Conservation (phyloP, 805 yeast species). For the Metschnikowia dekortorum region DNA sequence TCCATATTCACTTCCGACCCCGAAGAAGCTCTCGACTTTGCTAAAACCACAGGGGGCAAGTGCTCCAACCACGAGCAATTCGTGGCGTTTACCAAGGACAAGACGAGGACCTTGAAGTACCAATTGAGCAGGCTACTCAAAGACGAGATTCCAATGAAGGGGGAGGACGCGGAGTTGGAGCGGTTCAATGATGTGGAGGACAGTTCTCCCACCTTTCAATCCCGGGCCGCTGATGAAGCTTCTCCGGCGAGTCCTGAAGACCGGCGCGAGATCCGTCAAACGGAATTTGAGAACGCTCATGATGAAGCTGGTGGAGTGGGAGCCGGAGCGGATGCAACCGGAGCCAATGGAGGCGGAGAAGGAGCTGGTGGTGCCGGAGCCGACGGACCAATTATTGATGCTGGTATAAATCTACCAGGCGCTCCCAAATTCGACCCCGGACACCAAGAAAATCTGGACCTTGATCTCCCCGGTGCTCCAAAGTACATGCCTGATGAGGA, state of each 20-base stretch:
- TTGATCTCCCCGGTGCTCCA: slow-evolving; percentile 41
- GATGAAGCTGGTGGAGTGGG: neutral
- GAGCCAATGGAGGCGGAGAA: too few species aligned
- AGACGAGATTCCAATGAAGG: slow-evolving; percentile 28
- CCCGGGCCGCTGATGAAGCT: neutral
- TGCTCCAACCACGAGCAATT: slow-evolving; percentile 58
- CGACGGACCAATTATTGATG: too few species aligned
- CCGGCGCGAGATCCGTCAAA: neutral
- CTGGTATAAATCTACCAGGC: slow-evolving; percentile 27
- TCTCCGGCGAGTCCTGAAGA: neutral
- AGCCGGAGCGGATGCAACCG: too few species aligned
- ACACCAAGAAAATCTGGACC: neutral
- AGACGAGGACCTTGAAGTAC: slow-evolving; percentile 46
- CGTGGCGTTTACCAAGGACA: slow-evolving; percentile 43
- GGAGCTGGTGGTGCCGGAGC: too few species aligned
- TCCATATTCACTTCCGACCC: slow-evolving; percentile 28
- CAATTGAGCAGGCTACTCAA: slow-evolving; percentile 37
- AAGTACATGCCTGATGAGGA: slow-evolving; percentile 39
- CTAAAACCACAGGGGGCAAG: slow-evolving; percentile 57
- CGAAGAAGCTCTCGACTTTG: slow-evolving; percentile 25
- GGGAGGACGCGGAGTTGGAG: slow-evolving; percentile 27
- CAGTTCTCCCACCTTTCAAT: neutral
- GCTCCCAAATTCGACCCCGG: slow-evolving; percentile 34
- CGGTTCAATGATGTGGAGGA: neutral
- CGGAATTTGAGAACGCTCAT: too few species aligned